Evolutionary conservation across 129 eudicot species (phyloP).

Genomic region (Ambrosia trifida): DNA sequence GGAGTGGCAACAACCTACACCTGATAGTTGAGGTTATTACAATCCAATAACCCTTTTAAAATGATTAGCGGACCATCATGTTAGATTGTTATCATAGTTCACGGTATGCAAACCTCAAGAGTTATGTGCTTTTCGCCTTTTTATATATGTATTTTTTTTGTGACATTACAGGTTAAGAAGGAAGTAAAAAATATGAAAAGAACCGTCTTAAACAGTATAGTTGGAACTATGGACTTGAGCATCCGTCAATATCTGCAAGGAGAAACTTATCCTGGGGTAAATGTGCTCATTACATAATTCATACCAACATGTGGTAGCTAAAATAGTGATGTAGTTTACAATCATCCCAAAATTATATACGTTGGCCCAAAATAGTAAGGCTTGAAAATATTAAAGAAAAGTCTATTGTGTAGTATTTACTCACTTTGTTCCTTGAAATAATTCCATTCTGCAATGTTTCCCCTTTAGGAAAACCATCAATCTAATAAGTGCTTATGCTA

Average conservation of each 20-base stretch:
- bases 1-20: no score
- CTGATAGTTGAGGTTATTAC: no score
- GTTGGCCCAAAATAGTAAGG: constrained; percentile 9
- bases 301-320: background rate
- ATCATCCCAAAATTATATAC: background rate
- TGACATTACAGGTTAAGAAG: constrained; percentile 55
- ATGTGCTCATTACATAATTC: background rate
- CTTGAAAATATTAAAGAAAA: background rate
- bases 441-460: background rate
- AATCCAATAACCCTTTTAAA: background rate
- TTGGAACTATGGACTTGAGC: constrained; percentile 78
- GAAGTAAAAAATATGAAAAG: constrained; percentile 67
- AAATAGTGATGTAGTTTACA: constrained; percentile 10
- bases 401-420: constrained; percentile 4
- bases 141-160: background rate
- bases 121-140: constrained; percentile 15
- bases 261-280: constrained; percentile 82
- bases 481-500: background rate
- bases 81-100: constrained; percentile 16
- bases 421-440: background rate
- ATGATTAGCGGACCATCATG: background rate
- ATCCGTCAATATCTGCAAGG: constrained; percentile 68
- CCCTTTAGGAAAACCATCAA: background rate
- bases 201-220: constrained; percentile 68
- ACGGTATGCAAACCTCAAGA: constrained; percentile 1